Percentiles rank a stretch among this genome's conserved stretches.
phyloP scores from a whole-genome alignment of 208 protist genomes.

The Trypanosoma avium region DNA sequence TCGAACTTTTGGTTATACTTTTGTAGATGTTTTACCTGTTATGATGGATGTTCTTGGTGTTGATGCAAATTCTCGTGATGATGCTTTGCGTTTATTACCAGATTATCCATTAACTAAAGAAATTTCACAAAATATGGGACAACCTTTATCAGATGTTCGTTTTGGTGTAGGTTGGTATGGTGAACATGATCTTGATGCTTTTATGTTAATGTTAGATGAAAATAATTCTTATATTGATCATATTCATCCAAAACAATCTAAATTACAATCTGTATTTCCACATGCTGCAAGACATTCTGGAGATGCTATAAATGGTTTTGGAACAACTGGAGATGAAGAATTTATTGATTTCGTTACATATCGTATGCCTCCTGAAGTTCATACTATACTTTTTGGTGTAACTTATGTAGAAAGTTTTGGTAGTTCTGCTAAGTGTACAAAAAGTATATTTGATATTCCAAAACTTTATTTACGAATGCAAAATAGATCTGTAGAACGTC shows the following conservation, averaged over 20 bases:
- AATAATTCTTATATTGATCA: conserved; percentile 75
- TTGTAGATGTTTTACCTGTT: conserved; percentile 72
- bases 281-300: conserved; percentile 65
- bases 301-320: conserved; percentile 53
- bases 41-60: conserved; percentile 74
- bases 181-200: conserved; percentile 81
- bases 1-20: conserved; percentile 71
- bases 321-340: conserved; percentile 59
- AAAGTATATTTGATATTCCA: conserved; percentile 65
- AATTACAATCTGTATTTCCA: conserved; percentile 36
- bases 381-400: conserved; percentile 59
- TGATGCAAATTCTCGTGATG: conserved; percentile 35
- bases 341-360: conserved; percentile 72
- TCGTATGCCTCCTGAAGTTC: conserved; percentile 49
- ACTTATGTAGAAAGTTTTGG: conserved; percentile 64
- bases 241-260: conserved; percentile 58
- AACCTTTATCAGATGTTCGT: conserved; percentile 67
- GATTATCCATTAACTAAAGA: conserved; percentile 70
- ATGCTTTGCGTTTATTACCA: conserved; percentile 48
- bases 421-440: neutral
- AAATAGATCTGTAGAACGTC: conserved; percentile 67
- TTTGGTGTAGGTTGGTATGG: conserved; percentile 79
- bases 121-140: conserved; percentile 14
- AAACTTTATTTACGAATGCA: conserved; percentile 70
- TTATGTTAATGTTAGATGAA: conserved; percentile 73